Base-by-base conservation (phyloP, 2,329 filamentous ascomycete species). In the Didymellaceae sp. region DNA sequence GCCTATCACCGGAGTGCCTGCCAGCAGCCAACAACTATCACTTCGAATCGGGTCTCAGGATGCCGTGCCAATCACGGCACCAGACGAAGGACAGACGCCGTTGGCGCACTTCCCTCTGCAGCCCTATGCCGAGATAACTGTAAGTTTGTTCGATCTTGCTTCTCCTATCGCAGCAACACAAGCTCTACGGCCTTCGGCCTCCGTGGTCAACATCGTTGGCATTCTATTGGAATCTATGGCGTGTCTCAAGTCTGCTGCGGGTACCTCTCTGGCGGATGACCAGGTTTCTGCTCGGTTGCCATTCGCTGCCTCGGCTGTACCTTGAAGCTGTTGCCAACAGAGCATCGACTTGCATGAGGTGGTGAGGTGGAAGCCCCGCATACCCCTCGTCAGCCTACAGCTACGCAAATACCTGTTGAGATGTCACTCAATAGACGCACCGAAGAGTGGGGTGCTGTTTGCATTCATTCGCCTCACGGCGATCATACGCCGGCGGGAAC, bases 1-100 rank as follows among this genome's bases (percentile, higher is more conserved):
- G 75, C 88, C 91, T 55, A 87, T 97, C 75, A 97, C 93, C 2
- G 94, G 94, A 55, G 86, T 97, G 28, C 93, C 94, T 13, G 89
- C 92, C 9, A 82, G 82, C 22, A 86, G 82, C 53, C 94, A 97
- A 74, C 84, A 80, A 55, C 82, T 99, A 55, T 86, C 80, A 22
- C 79, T 97, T 68, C 89, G 87, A 70, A 78, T 86, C 13, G 79
- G 82, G 20, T 82, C 82, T 25, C 81, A 85, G 62, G 81, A 86
- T 57, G 79, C 80, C 54, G 80, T 90, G 59, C 74, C 86, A 43
- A 78, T 95, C 63, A 81, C 86, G 65, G 86, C 86, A 34, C 77
- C 80, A 30, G 84, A 92, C 66, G 91, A 97, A 74, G 90, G 95
- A 54, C 78, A 77, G 43, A 83, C 83, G 43, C 78, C 80, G 67